Base-by-base conservation (phyloP, 2,329 filamentous ascomycete species). In the Penicillium italicum region DNA sequence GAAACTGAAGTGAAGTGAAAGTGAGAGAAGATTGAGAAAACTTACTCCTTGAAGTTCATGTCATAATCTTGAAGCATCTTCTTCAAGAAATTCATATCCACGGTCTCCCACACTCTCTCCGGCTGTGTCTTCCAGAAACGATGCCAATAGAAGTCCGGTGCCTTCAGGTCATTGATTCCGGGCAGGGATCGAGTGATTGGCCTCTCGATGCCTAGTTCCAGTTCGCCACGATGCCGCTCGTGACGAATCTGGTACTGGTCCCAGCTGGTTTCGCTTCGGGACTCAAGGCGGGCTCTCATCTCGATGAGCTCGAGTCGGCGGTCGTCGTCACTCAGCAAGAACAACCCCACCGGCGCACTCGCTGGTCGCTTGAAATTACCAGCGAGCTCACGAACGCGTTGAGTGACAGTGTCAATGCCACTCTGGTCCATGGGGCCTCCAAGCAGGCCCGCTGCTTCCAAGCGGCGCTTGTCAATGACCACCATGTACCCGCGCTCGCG, bases 11-110 rank as follows among this genome's bases (percentile, higher is more conserved):
- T 33, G n/a, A 26, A 44, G n/a, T 28, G 18, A 44, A 31, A 22
- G 18, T 33, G 24, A 45, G 11, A 14, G 30, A 34, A 36, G 16
- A 24, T 26, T 16, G 22, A 30, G 18, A 26, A 22, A n/a, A 67
- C 73, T 68, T 69, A 79, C 74, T 78, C 79, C 66, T 86, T 86
- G 66, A 74, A 83, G 14, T 77, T 74, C 38, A 81, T 78, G 64
- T 91, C 88, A 56, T 79, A 83, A 0, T 77, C 79, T 14, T 72
- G 68, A 5, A 64, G 59, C 1, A 80, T 70, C 38, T 77, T 80
- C 22, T 81, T 75, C 10, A 89, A 71, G 54, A 77, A 81, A 11
- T 78, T 78, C 50, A 86, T 85, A 50, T 91, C 89, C 3, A 90
- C 75, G 0, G 82, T 79, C 63, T 92, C 89, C 58, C 80, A 77